Base-by-base conservation (phyloP, 1,284 basidiomycete genomes). In the Wallemia mellicola region DNA sequence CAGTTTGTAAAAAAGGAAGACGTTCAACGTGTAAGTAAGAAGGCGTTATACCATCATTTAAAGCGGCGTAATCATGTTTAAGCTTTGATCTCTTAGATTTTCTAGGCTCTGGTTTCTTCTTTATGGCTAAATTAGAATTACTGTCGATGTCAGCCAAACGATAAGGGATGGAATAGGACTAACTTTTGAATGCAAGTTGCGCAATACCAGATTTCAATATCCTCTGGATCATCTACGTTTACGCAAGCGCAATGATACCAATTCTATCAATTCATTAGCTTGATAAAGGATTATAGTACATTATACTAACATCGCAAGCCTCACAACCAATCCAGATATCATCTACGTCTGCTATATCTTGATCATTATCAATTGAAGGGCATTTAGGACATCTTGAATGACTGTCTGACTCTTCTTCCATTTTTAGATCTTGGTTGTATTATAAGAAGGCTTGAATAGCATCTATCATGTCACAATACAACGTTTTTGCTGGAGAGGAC, bases 1-100 rank as follows among this genome's bases (percentile, higher is more conserved):
- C 74, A 63, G 81, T 58, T 48, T 19, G 60, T 54, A 25, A 60
- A 59, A 22, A 59, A 58, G 25, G 61, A 57, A 48, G 60, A 54
- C n/a, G 60, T 56, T 32, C 56, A 55, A 60, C 61, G 60, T 17
- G 61, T 17, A 58, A 24, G 22, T 24, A 30, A 17, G 27, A 32
- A 27, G 30, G 17, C 7, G 57, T 28, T 7, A 28, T 28, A 19
- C 28, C 28, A 27, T 28, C 57, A 24, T 58, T 58, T 24, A 28
- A 14, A n/a, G 57, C 57, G 24, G 27, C 27, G 27, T 58, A 28
- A n/a, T 24, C 59, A 55, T 32, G 54, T 60, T 30, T 57, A 25
- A n/a, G 57, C 32, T 57, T 59, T 25, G 19, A 57, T 48, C 28
- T 48, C 26, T 30, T 54, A 24, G 58, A 58, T 28, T 60, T 58